Evolutionary conservation across 2,329 filamentous ascomycete genomes (phyloP).

Genomic region (Ophiostoma angusticollis): DNA sequence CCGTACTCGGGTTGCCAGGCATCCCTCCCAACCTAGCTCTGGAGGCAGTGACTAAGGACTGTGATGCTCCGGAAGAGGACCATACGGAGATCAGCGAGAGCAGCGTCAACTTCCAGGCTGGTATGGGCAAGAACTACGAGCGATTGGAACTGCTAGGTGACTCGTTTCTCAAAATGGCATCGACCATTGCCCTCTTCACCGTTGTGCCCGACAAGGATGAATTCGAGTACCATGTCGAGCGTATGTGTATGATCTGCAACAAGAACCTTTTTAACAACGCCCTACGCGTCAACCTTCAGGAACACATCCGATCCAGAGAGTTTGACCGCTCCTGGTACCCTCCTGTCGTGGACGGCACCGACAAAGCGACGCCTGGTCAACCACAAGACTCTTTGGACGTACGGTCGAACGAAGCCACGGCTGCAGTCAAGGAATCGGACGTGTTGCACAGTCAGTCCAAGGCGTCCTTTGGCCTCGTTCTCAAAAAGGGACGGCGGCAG

Average conservation of each 20-base stretch:
- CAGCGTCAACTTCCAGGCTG: constrained; percentile 61
- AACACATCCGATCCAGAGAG: constrained; percentile 69
- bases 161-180: constrained; percentile 90
- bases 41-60: constrained; percentile 87
- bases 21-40: constrained; percentile 60
- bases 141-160: constrained; percentile 88
- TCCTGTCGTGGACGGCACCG: constrained; percentile 24
- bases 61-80: constrained; percentile 70
- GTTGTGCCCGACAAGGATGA: constrained; percentile 67
- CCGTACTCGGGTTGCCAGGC: constrained; percentile 43
- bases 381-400: not conserved
- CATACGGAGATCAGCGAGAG: constrained; percentile 49
- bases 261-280: constrained; percentile 75
- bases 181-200: constrained; percentile 74
- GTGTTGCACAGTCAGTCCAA: not conserved
- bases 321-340: constrained; percentile 91
- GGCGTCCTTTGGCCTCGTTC: constrained; percentile 40
- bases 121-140: constrained; percentile 93
- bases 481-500: constrained; percentile 57
- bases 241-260: constrained; percentile 88
- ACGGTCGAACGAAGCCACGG: not conserved
- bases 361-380: not conserved
- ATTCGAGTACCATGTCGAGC: constrained; percentile 75
- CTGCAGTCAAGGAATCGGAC: too few relatives aligned
- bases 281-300: constrained; percentile 48